Evolutionary conservation across 805 yeast genomes (phyloP), one percentile per base, ranked within the genome.

Genomic region (Priceomyces medius): DNA sequence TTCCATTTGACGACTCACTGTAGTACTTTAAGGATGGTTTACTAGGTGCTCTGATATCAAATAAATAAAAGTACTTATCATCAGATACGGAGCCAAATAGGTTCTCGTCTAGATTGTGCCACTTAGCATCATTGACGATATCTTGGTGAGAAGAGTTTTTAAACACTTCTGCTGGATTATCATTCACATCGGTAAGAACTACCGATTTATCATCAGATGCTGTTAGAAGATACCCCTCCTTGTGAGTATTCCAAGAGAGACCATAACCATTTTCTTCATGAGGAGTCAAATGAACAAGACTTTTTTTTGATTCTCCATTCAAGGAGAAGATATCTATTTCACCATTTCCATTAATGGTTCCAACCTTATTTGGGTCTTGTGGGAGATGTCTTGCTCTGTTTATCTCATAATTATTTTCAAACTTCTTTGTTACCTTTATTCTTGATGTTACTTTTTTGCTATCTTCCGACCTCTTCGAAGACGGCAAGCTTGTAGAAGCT

Each of bases 191-290:
- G 76, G 89, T 80, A 2, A 83, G 49, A 0, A 80, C 86, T 19
- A 83, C 69, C 0, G 80, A 71, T 31, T 69, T 64, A 58, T 86
- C 95, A 58, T 85, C 91, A 0, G 89, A 71, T 0, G 79, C 75
- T 2, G 87, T 78, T 24, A 81, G 61, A 16, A 86, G 58, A 18
- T 70, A 66, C 2, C 83, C 85, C 31, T 63, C 49, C 3, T 62
- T 58, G 13, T 58, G 53, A 0, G 74, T 66, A 53, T 74, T 83
- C 84, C 91, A 86, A 6, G 83, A 71, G 27, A 86, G 62, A 3
- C 93, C 93, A 56, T 81, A 86, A 1, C 93, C 93, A 49, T 85
- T 85, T 19, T 72, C 80, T 3, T 65, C 62, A 54, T 85, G 90
- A 31, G 79, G 81, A 7, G 64, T 54, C 37, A 80, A 62, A 10